Evolutionary conservation across 1,284 basidiomycete species (phyloP), one percentile per base, ranked within the genome.

Genomic region (Boletus mariae): DNA sequence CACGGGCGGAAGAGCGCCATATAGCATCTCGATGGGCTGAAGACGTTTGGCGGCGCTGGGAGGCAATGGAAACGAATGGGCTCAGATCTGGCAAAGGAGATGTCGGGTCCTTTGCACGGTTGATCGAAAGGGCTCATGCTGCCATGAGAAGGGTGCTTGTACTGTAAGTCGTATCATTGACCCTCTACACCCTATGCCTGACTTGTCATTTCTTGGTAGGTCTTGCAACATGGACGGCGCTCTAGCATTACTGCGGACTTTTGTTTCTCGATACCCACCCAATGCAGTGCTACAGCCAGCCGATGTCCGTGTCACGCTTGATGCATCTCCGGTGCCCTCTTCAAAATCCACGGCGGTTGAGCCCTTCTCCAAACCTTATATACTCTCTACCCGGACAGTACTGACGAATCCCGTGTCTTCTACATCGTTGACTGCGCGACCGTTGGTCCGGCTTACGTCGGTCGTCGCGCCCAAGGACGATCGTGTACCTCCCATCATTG

Each of bases 61-160:
- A 67, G 12, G 57, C 44, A 1, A 56, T 77, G 0, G 83, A 85
- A 59, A 65, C 72, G 15, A 54, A 52, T 3, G 46, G 57, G 32
- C 58, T 40, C 67, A 68, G 8, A 53, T 61, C 41, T 57, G 66
- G 49, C 45, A 61, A 49, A 66, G 61, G 29, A 20, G 54, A 45
- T 5, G 49, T 68, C 0, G 58, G 67, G 28, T 52, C 56, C 13
- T 69, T 63, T 54, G 66, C 69, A 32, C 59, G 67, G 17, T 61
- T 79, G 51, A 74, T 87, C n/a, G 89, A 91, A 64, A 77, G 77
- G 38, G 82, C 80, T 3, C 79, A 88, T 64, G 65, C 74, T 2
- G 83, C 84, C 23, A 83, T 82, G 75, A 81, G 90, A 54, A 76
- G 81, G n/a, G 67, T 83, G 12, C 69, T 83, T 4, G 61, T 82